Conservation (phyloP, 495 filamentous ascomycete genomes). For the Venustampulla echinocandica region DNA sequence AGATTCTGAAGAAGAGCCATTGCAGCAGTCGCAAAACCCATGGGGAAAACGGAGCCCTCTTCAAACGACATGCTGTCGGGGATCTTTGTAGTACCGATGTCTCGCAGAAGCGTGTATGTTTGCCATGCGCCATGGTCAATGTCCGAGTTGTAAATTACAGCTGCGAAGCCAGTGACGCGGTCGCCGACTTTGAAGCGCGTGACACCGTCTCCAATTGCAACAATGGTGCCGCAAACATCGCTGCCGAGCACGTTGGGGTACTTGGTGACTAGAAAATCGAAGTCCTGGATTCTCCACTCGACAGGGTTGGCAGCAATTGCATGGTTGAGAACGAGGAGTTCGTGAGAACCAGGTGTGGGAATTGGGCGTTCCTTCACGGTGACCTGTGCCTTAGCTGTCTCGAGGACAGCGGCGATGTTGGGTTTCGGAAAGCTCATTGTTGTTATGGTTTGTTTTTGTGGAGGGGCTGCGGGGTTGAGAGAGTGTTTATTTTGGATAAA, state of each 20-base stretch:
- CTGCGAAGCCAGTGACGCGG: conserved; percentile 30
- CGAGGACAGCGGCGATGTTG: conserved; percentile 9
- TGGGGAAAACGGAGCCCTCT: conserved; percentile 59
- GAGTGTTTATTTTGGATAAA: no score
- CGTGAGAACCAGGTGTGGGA: conserved; percentile 5
- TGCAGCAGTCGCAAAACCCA: conserved; percentile 63
- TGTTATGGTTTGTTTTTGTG: no score
- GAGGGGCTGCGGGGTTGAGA: no score
- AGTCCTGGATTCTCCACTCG: conserved; percentile 13
- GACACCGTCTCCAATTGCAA: conserved; percentile 36
- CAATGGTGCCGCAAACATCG: conserved; percentile 47
- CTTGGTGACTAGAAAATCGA: conserved; percentile 12
- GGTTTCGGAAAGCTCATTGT: no score
- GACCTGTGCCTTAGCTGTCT: neutral
- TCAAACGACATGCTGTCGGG: conserved; percentile 51
- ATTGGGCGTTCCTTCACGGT: neutral
- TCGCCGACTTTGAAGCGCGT: conserved; percentile 39
- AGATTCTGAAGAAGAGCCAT: conserved; percentile 44
- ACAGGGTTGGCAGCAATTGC: conserved; percentile 12
- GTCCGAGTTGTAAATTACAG: conserved; percentile 30
- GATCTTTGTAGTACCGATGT: conserved; percentile 28
- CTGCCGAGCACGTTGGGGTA: conserved; percentile 45
- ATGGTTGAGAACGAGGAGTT: conserved; percentile 10
- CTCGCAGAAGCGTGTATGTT: conserved; percentile 35
- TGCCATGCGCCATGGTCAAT: conserved; percentile 43